Percentiles rank a stretch among this genome's conserved stretches.
Conservation (phyloP, 192 early-diverging fungal species). For the Coemansia sp. region DNA sequence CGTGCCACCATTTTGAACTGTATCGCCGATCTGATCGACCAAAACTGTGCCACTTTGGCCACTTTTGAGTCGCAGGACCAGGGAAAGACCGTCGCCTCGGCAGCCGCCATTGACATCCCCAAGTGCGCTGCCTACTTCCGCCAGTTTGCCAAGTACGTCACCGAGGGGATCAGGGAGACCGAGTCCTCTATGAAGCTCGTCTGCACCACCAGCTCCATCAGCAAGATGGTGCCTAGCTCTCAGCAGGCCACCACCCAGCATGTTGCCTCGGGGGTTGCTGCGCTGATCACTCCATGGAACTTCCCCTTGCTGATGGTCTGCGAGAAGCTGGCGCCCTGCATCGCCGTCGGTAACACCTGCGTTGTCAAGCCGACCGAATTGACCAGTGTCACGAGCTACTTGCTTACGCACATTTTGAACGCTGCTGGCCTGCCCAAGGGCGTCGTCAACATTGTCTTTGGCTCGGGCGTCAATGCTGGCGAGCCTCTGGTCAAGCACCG, state of each 20-base stretch:
- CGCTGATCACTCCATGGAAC: constrained; percentile 79
- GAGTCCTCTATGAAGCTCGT: not conserved
- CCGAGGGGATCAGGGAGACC: constrained; percentile 61
- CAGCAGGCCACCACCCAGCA: constrained; percentile 52
- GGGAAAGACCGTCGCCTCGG: constrained; percentile 68
- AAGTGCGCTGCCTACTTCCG: constrained; percentile 62
- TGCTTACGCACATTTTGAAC: constrained; percentile 64
- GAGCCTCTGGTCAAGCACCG: constrained; percentile 67
- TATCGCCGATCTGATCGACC: constrained; percentile 62
- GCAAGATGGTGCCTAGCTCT: constrained; percentile 58
- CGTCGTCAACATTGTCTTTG: constrained; percentile 85
- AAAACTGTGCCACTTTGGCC: constrained; percentile 48
- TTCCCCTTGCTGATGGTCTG: constrained; percentile 70
- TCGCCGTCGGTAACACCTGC: constrained; percentile 75
- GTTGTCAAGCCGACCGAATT: constrained; percentile 79
- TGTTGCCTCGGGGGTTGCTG: constrained; percentile 75
- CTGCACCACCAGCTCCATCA: constrained; percentile 20
- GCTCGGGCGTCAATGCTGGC: constrained; percentile 67
- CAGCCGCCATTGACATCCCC: constrained; percentile 63
- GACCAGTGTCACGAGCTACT: constrained; percentile 60
- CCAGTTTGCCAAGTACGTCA: constrained; percentile 72
- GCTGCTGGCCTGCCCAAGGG: constrained; percentile 76
- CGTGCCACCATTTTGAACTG: constrained; percentile 59
- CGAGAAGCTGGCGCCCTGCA: constrained; percentile 79
- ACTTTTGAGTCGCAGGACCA: constrained; percentile 72